Evolutionary conservation across 352 stramenopile genomes (phyloP), one percentile per base, ranked within the genome.

Genomic region (Globisporangium parvum): DNA sequence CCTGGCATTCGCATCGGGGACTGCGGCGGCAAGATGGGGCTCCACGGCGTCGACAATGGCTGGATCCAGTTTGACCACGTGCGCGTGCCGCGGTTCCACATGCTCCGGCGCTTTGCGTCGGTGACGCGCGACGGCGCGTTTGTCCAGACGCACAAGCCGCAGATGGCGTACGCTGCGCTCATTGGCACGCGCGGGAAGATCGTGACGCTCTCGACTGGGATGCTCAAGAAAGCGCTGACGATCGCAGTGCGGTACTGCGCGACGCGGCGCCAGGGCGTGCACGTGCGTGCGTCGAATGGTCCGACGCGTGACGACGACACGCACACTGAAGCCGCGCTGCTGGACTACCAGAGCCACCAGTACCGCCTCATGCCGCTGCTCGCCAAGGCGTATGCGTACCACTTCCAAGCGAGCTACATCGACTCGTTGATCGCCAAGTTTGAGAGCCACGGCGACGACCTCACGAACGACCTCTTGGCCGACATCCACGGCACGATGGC

Each of bases 261-360:
- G 31, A 85, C 98, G 33, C 86, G 96, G 45, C 69, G 79, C 18
- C 96, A 99, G 64, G 95, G 95, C 0, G 85, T 78, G 49, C 68
- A 86, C 47, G 75, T 70, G 17, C 12, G 37, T 42, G 6, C 37
- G 37, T 42, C 37, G 37, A 42, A 0, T 3, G 17, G 37, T 2
- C 31, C 31, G 10, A 12, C 31, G 2, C 84, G 77, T 52, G 56
- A 24, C 26, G 10, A 23, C 6, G 47, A 73, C 2, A 85, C 77
- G 47, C 64, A 70, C 24, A 66, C 70, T 1, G 92, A 98, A 65
- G 57, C 90, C 21, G 92, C 96, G 63, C 85, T 98, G 58, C 68
- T 98, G 37, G 92, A 98, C 58, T 98, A 98, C 66, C 91, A 95
- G 50, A 92, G 95, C 68, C 94, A 98, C 69, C 93, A 98, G 67